Percentiles rank a stretch among this genome's conserved stretches.
These are phyloP conservation scores for Samsoniella hepiali DNA, from an alignment of 2,329 filamentous ascomycete genomes.

Conservation along the genomic window DNA sequence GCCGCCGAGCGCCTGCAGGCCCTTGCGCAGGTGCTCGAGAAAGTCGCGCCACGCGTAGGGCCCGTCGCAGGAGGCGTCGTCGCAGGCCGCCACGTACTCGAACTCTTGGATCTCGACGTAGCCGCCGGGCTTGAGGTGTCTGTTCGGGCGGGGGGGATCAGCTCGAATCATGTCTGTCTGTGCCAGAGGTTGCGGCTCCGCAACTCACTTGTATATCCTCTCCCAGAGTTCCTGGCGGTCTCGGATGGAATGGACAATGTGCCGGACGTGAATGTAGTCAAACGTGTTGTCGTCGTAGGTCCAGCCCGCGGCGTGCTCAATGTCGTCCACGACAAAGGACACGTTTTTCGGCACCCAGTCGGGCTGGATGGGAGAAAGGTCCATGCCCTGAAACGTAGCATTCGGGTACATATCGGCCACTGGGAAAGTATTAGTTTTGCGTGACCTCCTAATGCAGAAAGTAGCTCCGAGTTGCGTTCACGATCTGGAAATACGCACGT, in stretches of 20 bases:
- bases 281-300: constrained; percentile 43
- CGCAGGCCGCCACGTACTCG: constrained; percentile 38
- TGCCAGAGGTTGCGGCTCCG: constrained; percentile 1
- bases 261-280: constrained; percentile 49
- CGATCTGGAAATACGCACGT: constrained; percentile 34
- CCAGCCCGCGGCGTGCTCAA: constrained; percentile 50
- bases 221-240: constrained; percentile 40
- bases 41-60: constrained; percentile 49
- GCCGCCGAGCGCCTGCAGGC: constrained; percentile 42
- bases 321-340: constrained; percentile 51
- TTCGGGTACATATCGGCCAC: constrained; percentile 47
- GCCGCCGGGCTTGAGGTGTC: constrained; percentile 50
- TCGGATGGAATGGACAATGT: constrained; percentile 44
- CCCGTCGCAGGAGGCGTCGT: constrained; percentile 43
- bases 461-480: neutral
- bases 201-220: constrained; percentile 40
- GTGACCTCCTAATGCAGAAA: neutral
- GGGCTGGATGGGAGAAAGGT: constrained; percentile 52
- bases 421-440: constrained; percentile 24
- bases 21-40: constrained; percentile 38
- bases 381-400: constrained; percentile 45
- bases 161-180: neutral
- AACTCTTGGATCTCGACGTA: constrained; percentile 51
- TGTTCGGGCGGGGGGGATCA: constrained; percentile 21
- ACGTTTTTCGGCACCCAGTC: constrained; percentile 50